phyloP scores from a whole-genome alignment of 2,329 filamentous ascomycete species.

The Rutstroemia sp. region DNA sequence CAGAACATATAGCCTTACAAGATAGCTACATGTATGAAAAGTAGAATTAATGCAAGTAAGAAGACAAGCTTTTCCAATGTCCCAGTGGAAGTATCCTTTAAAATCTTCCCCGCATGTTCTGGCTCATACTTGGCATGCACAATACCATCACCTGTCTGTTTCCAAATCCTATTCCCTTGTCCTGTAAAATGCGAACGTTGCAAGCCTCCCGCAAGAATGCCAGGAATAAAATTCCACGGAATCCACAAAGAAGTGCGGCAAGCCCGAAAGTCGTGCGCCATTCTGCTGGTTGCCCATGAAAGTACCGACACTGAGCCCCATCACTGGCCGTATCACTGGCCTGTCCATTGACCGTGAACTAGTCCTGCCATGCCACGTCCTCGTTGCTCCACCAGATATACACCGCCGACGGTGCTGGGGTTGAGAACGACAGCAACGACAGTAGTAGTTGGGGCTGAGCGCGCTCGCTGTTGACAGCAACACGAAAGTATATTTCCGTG shows the following conservation, averaged over 20 bases:
- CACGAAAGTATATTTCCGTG: constrained; percentile 41
- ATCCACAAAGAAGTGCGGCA: constrained; percentile 28
- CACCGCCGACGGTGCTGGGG: not conserved
- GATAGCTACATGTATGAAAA: not conserved
- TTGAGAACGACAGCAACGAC: constrained; percentile 34
- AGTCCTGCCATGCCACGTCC: not conserved
- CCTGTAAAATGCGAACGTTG: not conserved
- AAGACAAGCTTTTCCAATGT: not conserved
- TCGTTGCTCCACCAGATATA: not conserved
- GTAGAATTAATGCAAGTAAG: not conserved
- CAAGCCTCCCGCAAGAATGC: constrained; percentile 23
- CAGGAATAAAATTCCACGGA: constrained; percentile 37
- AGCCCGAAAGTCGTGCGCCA: constrained; percentile 33
- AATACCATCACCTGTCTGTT: constrained; percentile 14
- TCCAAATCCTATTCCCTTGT: not conserved
- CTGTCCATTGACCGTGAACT: not conserved
- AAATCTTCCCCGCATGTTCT: constrained; percentile 21
- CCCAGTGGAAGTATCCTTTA: not conserved
- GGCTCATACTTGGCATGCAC: constrained; percentile 13
- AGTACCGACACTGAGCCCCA: constrained; percentile 27
- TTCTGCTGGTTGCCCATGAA: constrained; percentile 27
- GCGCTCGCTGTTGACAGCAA: constrained; percentile 35
- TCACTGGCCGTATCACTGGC: constrained; percentile 24
- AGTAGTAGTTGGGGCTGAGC: constrained; percentile 41
- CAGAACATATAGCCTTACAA: not conserved